Evolutionary conservation across 495 filamentous ascomycete genomes (phyloP).

Genomic region (Bryoglossum gracile): DNA sequence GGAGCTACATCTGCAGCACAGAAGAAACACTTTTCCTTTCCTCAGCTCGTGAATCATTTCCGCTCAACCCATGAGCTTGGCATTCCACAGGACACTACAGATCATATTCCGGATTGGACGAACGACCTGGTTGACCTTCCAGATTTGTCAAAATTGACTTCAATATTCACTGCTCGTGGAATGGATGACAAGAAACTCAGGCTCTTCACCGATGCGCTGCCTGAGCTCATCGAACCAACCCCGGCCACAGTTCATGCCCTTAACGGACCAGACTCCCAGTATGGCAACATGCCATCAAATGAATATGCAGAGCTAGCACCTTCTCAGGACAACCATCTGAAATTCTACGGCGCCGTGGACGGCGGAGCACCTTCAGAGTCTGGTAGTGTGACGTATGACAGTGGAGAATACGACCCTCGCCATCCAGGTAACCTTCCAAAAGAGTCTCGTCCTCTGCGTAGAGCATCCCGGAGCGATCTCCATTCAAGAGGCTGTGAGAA

Average conservation of each 20-base stretch:
- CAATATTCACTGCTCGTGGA: slow-evolving; percentile 38
- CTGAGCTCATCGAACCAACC: slow-evolving; percentile 23
- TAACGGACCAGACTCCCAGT: slow-evolving; percentile 1
- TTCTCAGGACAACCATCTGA: slow-evolving; percentile 22
- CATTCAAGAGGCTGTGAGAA: background rate
- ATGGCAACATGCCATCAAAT: background rate
- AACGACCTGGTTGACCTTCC: slow-evolving; percentile 65
- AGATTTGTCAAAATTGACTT: slow-evolving; percentile 39
- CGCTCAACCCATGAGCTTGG: slow-evolving; percentile 46
- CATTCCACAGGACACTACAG: slow-evolving; percentile 24
- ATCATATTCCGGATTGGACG: slow-evolving; percentile 50
- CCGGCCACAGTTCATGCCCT: background rate
- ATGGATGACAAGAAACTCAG: slow-evolving; percentile 49
- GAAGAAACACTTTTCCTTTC: slow-evolving; percentile 49
- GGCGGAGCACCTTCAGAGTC: slow-evolving; percentile 7
- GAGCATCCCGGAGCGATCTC: background rate
- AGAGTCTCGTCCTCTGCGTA: background rate
- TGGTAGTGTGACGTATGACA: slow-evolving; percentile 13
- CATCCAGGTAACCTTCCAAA: slow-evolving; percentile 15
- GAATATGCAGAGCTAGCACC: slow-evolving; percentile 16
- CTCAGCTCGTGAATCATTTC: slow-evolving; percentile 62
- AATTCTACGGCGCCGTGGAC: slow-evolving; percentile 15
- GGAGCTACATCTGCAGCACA: slow-evolving; percentile 26
- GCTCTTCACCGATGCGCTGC: slow-evolving; percentile 53
- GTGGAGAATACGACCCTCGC: slow-evolving; percentile 23